These are phyloP conservation scores for Trifolium repens DNA, from an alignment of 306 rosid genomes.

Conservation along the genomic window DNA sequence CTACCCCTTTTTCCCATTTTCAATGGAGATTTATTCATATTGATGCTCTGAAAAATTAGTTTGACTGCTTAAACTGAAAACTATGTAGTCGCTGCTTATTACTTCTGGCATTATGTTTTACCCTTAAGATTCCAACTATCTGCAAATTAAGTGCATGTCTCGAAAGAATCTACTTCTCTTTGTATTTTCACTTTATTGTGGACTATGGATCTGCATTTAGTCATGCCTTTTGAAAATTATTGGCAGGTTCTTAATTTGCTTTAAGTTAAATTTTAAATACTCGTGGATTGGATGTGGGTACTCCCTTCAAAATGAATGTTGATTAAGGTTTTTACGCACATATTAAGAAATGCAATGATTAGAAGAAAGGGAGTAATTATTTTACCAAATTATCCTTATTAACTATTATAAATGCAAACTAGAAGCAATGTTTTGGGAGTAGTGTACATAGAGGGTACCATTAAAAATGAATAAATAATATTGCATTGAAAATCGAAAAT, in stretches of 20 bases:
- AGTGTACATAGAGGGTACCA: no score
- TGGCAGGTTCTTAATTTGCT: conserved; percentile 28
- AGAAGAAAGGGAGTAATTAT: no score
- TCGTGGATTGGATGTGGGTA: conserved; percentile 2
- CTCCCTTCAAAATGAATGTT: no score
- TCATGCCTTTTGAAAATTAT: conserved; percentile 1
- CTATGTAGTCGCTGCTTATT: background rate
- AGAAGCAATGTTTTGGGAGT: no score
- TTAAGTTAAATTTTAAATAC: conserved; percentile 14
- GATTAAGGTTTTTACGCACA: no score
- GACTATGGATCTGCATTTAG: conserved; percentile 14
- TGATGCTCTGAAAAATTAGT: background rate
- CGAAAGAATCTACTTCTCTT: background rate
- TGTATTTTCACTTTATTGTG: conserved; percentile 1
- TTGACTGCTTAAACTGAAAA: background rate
- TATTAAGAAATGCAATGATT: no score
- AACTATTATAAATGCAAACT: no score
- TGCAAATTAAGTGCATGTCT: conserved; percentile 23
- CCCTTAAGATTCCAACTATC: background rate
- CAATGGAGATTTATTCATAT: conserved; percentile 18
- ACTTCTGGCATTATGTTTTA: conserved; percentile 7
- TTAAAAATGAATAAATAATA: no score
- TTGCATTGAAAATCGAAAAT: no score
- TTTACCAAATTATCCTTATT: no score
- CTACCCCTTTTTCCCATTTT: background rate